Percentiles rank a stretch among this genome's conserved stretches.
Evolutionary conservation across 345 rosid genomes (phyloP).

Genomic region (Carallia brachiata): DNA sequence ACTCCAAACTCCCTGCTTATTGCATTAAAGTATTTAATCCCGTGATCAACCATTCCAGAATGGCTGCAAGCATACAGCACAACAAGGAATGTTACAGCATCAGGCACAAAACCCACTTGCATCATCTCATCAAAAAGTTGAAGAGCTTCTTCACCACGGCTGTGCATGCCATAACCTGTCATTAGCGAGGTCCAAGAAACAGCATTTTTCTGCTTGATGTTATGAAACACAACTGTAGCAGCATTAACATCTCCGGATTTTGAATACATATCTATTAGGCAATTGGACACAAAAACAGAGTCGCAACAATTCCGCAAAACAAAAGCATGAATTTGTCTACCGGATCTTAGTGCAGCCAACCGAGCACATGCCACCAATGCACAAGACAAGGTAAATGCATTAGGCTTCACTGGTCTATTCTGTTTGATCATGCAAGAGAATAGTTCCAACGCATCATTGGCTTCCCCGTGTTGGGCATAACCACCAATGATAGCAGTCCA

Average conservation of each 20-base stretch:
- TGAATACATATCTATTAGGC: conserved; percentile 82
- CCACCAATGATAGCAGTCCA: conserved; percentile 91
- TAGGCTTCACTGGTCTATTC: conserved; percentile 51
- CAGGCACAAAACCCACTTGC: conserved; percentile 51
- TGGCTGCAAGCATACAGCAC: conserved; percentile 86
- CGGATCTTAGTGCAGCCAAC: conserved; percentile 61
- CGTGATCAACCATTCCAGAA: conserved; percentile 76
- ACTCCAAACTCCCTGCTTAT: conserved; percentile 57
- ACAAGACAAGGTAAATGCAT: conserved; percentile 71
- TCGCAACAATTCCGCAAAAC: conserved; percentile 50
- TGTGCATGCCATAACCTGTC: conserved; percentile 87
- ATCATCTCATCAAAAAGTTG: conserved; percentile 59
- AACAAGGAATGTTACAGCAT: conserved; percentile 68
- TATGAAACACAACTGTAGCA: conserved; percentile 59
- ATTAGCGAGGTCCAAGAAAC: conserved; percentile 84
- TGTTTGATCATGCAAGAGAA: conserved; percentile 58
- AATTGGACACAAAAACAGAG: conserved; percentile 50
- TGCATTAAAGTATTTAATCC: conserved; percentile 53
- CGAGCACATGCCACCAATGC: conserved; percentile 80
- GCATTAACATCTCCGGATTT: conserved; percentile 64
- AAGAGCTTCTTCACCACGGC: conserved; percentile 65
- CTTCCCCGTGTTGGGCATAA: conserved; percentile 81
- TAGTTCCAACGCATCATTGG: conserved; percentile 62
- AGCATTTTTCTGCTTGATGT: conserved; percentile 53
- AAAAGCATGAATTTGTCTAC: conserved; percentile 72